Base-by-base conservation (phyloP, 169 alveolate species). In the Pseudocohnilembus persalinus region DNA sequence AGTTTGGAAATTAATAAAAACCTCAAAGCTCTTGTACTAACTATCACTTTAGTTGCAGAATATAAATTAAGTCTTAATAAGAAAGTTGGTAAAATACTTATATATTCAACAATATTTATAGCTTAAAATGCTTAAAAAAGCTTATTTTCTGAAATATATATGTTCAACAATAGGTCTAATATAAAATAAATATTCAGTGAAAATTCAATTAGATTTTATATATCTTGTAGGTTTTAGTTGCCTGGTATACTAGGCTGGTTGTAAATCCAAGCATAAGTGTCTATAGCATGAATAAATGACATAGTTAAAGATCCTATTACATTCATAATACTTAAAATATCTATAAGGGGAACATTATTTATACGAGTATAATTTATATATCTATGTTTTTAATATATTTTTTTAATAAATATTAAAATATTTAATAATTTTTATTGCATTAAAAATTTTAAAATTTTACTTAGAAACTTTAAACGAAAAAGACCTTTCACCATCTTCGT, bases 11-110 rank as follows among this genome's bases (percentile, higher is more conserved):
- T 79, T 74, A 92, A 89, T 26, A 89, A 34, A 28, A 92, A 82
- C 74, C 97, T 82, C 33, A 94, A 76, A 25, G 91, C 94, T 81
- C 96, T 89, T 72, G 94, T 83, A 29, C 88, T 87, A 32, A 91
- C 83, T 30, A 87, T 76, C 20, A 74, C 83, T 31, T 74, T 68
- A 49, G 74, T 65, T 29, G 81, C 85, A 0, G 79, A 24, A 0
- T 91, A 81, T 20, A 91, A 87, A 49, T 73, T 76, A 29, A 89
- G 74, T 74, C 96, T 77, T 1, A 93, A 89, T 33, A 94, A 77
- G 30, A 92, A 87, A 78, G 92, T 72, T 74, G 94, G 95, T 1
- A 93, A 77, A 29, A 93, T 87, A 33, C 93, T 87, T 26, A 89
- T 73, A 63, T 91, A 89, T 75, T 93, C 95, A 11, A 91, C 74